A percentile compares a stretch with the other conserved stretches of the same genome.
phyloP scores from a whole-genome alignment of 306 rosid genomes.

The Corylus heterophylla region DNA sequence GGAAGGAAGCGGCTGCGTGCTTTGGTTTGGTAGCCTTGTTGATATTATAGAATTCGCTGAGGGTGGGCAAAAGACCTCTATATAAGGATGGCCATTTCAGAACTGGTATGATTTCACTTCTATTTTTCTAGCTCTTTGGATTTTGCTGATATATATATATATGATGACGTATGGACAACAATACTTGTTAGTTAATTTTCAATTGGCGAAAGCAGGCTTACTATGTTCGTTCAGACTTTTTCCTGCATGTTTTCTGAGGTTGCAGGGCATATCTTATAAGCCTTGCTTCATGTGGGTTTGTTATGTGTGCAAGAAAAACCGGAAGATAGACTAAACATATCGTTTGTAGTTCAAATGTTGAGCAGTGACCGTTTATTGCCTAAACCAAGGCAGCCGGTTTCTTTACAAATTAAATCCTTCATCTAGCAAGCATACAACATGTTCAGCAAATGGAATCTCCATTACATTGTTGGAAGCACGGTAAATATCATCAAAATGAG shows the following conservation, averaged over 20 bases:
- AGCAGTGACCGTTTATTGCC: slow-evolving; percentile 37
- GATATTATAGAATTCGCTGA: too few relatives aligned
- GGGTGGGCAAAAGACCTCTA: too few relatives aligned
- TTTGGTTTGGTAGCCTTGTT: too few relatives aligned
- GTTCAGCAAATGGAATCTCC: slow-evolving; percentile 33
- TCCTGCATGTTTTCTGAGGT: too few relatives aligned
- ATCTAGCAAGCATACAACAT: background rate
- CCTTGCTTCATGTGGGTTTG: slow-evolving; percentile 34
- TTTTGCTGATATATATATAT: slow-evolving; percentile 11
- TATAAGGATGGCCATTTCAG: background rate
- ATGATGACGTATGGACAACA: background rate
- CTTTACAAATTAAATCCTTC: slow-evolving; percentile 23
- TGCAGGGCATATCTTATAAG: too few relatives aligned
- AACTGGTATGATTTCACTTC: background rate
- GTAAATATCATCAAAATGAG: background rate
- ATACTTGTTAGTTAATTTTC: background rate
- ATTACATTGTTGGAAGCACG: slow-evolving; percentile 32
- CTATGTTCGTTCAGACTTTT: background rate
- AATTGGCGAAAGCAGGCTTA: background rate
- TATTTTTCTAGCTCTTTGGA: background rate
- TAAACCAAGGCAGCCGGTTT: slow-evolving; percentile 56
- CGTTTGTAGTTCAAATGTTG: slow-evolving; percentile 45
- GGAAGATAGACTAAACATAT: slow-evolving; percentile 58
- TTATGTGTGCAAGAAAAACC: slow-evolving; percentile 52
- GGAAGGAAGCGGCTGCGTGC: too few relatives aligned